Percentiles rank a stretch among this genome's conserved stretches.
phyloP scores from a whole-genome alignment of 768 basidiomycete genomes.

The Rhizopogon vulgaris region DNA sequence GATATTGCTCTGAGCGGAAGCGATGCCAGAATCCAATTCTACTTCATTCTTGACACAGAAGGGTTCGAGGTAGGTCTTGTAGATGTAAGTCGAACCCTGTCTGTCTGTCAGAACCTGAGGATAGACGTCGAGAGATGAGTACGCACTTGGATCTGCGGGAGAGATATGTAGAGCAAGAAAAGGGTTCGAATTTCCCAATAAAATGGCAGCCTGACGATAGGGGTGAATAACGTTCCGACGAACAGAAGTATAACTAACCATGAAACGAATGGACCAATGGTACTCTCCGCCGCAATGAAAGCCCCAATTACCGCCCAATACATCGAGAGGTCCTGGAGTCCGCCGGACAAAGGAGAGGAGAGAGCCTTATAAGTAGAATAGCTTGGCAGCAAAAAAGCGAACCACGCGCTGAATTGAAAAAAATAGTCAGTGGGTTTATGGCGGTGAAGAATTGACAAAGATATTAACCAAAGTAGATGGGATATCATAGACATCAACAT shows the following conservation, averaged over 20 bases:
- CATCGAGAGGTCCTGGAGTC: slow-evolving; percentile 50
- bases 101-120: slow-evolving; percentile 5
- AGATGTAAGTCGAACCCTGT: slow-evolving; percentile 66
- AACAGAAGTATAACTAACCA: slow-evolving; percentile 39
- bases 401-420: slow-evolving; percentile 52
- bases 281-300: slow-evolving; percentile 57
- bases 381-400: slow-evolving; percentile 58
- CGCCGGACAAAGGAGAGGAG: slow-evolving; percentile 43
- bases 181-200: slow-evolving; percentile 71
- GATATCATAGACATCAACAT: slow-evolving; percentile 50
- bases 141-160: slow-evolving; percentile 64
- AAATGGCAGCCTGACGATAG: slow-evolving; percentile 57
- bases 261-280: slow-evolving; percentile 57
- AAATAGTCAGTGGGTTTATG: background rate
- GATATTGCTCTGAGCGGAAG: slow-evolving; percentile 45
- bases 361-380: slow-evolving; percentile 67
- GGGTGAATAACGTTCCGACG: slow-evolving; percentile 5
- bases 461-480: slow-evolving; percentile 40
- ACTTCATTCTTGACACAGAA: slow-evolving; percentile 54
- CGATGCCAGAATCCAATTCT: slow-evolving; percentile 53
- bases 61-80: slow-evolving; percentile 53
- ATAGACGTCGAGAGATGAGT: background rate
- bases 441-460: background rate
- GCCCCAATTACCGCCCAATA: slow-evolving; percentile 63
- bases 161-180: slow-evolving; percentile 59